phyloP scores from a whole-genome alignment of 2,329 filamentous ascomycete genomes.

The Fusarium protoensiforme region DNA sequence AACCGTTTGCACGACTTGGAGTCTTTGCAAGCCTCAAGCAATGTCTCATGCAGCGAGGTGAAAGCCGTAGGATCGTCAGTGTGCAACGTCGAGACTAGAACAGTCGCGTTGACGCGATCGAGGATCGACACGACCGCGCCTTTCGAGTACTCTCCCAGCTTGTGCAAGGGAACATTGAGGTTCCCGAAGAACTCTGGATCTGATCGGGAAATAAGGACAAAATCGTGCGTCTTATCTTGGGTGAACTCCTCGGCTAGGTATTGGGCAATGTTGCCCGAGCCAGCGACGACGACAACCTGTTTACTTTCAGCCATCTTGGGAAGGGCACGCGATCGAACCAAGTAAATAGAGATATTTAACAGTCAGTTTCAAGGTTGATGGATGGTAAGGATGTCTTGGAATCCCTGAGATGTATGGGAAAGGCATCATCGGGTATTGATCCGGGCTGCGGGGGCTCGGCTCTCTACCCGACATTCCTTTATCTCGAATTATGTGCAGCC shows the following conservation, averaged over 20 bases:
- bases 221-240: neutral
- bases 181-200: neutral
- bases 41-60: neutral
- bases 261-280: neutral
- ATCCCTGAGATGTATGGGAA: neutral
- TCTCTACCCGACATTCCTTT: neutral
- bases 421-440: neutral
- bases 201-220: neutral
- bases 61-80: neutral
- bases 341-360: neutral
- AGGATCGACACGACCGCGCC: neutral
- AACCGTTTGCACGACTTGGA: neutral
- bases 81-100: neutral
- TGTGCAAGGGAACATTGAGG: neutral
- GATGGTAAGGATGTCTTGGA: neutral
- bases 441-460: neutral
- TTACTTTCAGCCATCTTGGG: neutral
- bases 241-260: neutral
- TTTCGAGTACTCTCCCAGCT: neutral
- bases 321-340: accelerated
- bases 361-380: neutral
- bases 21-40: neutral
- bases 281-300: neutral
- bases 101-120: neutral
- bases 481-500: neutral